Evolutionary conservation across 495 filamentous ascomycete species (phyloP).

Genomic region (Polyplosphaeria fusca): DNA sequence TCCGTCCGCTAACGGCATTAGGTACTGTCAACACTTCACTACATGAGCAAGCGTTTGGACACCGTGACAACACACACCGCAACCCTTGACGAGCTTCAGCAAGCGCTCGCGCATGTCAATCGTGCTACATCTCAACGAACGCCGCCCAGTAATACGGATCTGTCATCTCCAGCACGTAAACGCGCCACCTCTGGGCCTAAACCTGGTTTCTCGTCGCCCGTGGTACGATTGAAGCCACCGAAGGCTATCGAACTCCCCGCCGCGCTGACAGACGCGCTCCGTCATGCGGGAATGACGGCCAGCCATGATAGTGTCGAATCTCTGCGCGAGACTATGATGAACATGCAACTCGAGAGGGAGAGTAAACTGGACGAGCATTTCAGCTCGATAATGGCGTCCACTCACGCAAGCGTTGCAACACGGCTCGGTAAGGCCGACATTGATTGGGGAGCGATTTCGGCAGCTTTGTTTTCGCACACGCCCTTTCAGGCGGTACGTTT

Average conservation of each 20-base stretch:
- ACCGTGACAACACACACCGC: conserved; percentile 10
- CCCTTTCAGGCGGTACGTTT: conserved; percentile 12
- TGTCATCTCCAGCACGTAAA: conserved; percentile 1
- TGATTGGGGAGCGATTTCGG: conserved; percentile 11
- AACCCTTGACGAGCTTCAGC: conserved; percentile 18
- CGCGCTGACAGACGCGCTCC: conserved; percentile 18
- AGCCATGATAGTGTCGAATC: conserved; percentile 16
- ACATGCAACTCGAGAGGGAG: conserved; percentile 11
- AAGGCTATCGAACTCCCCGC: conserved; percentile 21
- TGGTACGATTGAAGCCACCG: conserved; percentile 17
- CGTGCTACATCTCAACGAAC: conserved; percentile 1
- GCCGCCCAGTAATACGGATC: background rate
- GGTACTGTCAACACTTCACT: conserved; percentile 30
- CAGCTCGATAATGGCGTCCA: conserved; percentile 3
- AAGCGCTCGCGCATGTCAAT: conserved; percentile 21
- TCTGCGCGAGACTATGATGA: conserved; percentile 12
- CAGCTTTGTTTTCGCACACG: conserved; percentile 22
- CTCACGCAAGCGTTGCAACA: conserved; percentile 9
- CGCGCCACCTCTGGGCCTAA: conserved; percentile 13
- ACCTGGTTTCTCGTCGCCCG: conserved; percentile 8
- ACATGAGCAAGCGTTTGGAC: conserved; percentile 29
- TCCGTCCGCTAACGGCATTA: conserved; percentile 7
- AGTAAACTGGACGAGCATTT: conserved; percentile 21
- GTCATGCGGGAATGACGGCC: conserved; percentile 17
- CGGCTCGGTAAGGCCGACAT: conserved; percentile 15